Evolutionary conservation across 352 stramenopile species (phyloP).

Genomic region (Globisporangium barbulae): DNA sequence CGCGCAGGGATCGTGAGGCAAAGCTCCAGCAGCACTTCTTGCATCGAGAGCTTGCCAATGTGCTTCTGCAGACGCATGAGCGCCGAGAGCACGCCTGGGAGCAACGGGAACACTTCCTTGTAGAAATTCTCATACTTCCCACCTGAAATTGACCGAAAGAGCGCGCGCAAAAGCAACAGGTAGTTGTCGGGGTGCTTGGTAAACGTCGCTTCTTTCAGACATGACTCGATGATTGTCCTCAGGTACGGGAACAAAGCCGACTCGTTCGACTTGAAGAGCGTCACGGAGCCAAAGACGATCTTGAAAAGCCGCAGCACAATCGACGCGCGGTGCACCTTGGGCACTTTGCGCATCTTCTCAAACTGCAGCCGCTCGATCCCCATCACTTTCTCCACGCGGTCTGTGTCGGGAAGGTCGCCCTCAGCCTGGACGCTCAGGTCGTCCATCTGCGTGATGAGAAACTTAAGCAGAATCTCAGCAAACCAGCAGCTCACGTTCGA

Average conservation of each 20-base stretch:
- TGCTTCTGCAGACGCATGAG: constrained; percentile 92
- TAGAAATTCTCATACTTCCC: constrained; percentile 99
- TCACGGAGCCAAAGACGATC: constrained; percentile 95
- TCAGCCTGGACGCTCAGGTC: constrained; percentile 85
- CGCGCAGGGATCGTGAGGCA: constrained; percentile 95
- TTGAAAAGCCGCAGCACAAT: constrained; percentile 93
- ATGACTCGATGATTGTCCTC: constrained; percentile 92
- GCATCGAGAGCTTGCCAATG: constrained; percentile 82
- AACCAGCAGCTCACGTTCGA: constrained; percentile 93
- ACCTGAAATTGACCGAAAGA: constrained; percentile 96
- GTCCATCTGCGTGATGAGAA: constrained; percentile 94
- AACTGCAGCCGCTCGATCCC: constrained; percentile 69
- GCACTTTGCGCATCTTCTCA: constrained; percentile 74
- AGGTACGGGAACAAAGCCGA: constrained; percentile 92
- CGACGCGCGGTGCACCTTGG: constrained; percentile 69
- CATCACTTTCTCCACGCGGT: constrained; percentile 72
- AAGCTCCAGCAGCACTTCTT: constrained; percentile 94
- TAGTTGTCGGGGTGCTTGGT: constrained; percentile 93
- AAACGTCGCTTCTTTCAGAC: constrained; percentile 89
- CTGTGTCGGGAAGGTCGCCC: constrained; percentile 73
- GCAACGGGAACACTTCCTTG: constrained; percentile 94
- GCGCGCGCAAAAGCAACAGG: constrained; percentile 89
- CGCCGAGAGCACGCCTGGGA: constrained; percentile 92
- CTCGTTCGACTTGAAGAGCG: constrained; percentile 96
- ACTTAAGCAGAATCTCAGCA: constrained; percentile 93